phyloP scores from a whole-genome alignment of 345 rosid species.

The Bretschneidera sinensis region DNA sequence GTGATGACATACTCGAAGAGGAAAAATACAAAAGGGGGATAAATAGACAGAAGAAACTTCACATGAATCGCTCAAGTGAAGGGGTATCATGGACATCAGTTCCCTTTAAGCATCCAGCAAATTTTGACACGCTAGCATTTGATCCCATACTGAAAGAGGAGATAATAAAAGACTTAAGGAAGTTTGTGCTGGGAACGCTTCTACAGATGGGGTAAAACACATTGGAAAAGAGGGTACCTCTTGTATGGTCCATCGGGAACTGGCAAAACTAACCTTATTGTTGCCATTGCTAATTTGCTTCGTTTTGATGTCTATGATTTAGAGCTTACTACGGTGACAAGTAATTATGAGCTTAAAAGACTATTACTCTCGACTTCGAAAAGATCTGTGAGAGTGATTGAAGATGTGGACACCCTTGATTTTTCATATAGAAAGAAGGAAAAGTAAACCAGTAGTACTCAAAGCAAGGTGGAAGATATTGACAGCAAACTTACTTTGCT shows the following conservation, averaged over 20 bases:
- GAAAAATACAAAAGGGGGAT: no score
- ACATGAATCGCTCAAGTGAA: no score
- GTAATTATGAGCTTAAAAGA: slow-evolving; percentile 22
- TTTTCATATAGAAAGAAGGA: slow-evolving; percentile 25
- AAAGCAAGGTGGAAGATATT: no score
- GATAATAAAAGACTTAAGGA: slow-evolving; percentile 22
- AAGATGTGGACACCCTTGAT: slow-evolving; percentile 29
- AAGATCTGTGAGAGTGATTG: slow-evolving; percentile 26
- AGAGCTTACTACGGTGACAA: slow-evolving; percentile 27
- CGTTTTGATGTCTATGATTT: slow-evolving; percentile 31
- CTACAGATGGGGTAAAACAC: slow-evolving; percentile 22
- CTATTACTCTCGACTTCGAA: slow-evolving; percentile 27
- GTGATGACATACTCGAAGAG: no score
- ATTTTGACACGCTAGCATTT: slow-evolving; percentile 29
- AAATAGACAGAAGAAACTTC: no score
- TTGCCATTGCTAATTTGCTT: slow-evolving; percentile 34
- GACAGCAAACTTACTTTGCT: slow-evolving; percentile 21
- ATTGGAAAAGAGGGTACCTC: slow-evolving; percentile 33
- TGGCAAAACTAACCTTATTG: slow-evolving; percentile 29
- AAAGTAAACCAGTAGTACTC: not conserved
- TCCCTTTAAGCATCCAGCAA: slow-evolving; percentile 24
- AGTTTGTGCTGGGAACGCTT: slow-evolving; percentile 26
- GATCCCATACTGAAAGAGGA: slow-evolving; percentile 18
- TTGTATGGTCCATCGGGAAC: slow-evolving; percentile 32
- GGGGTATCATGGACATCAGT: slow-evolving; percentile 25